A percentile compares a stretch with the other conserved stretches of the same genome.
These are phyloP conservation scores for Pestalotiopsis sp. DNA, from an alignment of 2,329 filamentous ascomycete species.

Conservation along the genomic window DNA sequence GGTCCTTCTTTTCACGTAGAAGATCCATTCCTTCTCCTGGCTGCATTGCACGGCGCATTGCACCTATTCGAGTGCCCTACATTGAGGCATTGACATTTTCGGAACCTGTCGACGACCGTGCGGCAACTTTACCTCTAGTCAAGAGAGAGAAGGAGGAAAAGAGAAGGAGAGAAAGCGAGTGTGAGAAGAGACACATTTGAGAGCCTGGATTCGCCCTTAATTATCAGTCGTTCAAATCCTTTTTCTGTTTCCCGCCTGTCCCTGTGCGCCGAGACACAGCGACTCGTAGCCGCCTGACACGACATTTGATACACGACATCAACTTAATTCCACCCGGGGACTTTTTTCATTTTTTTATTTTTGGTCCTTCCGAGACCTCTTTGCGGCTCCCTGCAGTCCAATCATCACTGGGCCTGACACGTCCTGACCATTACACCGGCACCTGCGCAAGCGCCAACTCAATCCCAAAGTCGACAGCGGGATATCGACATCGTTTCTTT, in stretches of 20 bases:
- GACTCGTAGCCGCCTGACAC: slow-evolving; percentile 3
- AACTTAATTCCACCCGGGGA: not conserved
- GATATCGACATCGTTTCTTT: not conserved
- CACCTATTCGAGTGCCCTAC: not conserved
- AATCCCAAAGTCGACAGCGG: not conserved
- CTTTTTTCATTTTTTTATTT: not conserved
- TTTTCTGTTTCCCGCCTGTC: not conserved
- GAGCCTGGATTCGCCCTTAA: not conserved
- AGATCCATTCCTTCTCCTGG: not conserved
- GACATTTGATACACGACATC: slow-evolving; percentile 11
- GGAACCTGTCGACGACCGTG: not conserved
- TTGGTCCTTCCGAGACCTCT: not conserved
- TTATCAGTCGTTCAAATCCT: not conserved
- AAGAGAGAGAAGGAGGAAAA: no score
- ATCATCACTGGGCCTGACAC: not conserved
- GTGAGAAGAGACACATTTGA: not conserved
- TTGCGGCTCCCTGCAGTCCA: not conserved
- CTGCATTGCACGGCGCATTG: not conserved
- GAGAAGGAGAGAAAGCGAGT: no score
- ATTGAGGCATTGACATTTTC: not conserved
- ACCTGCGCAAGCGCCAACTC: slow-evolving; percentile 9
- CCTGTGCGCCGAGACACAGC: not conserved
- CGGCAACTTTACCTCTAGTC: not conserved
- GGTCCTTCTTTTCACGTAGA: not conserved
- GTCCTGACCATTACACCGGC: not conserved